Evolutionary conservation across 768 basidiomycete genomes (phyloP).

Genomic region (Trametes villosa): DNA sequence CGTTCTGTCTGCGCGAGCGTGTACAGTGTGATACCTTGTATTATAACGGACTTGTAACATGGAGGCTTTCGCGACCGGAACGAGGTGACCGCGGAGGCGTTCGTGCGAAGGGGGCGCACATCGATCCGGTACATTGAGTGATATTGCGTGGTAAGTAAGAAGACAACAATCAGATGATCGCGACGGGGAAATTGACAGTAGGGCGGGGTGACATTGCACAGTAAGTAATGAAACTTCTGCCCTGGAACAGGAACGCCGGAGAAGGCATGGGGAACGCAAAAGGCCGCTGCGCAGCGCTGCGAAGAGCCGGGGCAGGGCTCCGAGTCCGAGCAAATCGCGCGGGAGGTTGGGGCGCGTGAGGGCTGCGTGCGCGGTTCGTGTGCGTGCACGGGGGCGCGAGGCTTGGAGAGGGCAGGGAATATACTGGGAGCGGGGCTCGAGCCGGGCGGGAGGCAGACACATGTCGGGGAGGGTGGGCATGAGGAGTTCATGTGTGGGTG

Average conservation of each 20-base stretch:
- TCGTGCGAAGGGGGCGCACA: not conserved
- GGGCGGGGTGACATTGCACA: conserved; percentile 10
- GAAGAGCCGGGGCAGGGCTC: not conserved
- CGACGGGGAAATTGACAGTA: conserved; percentile 18
- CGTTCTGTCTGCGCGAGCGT: not conserved
- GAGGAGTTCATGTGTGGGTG: conserved; percentile 20
- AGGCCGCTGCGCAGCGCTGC: not conserved
- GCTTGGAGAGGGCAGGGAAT: conserved; percentile 1
- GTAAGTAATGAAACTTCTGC: conserved; percentile 7
- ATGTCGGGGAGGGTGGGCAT: conserved; percentile 20
- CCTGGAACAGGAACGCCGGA: not conserved
- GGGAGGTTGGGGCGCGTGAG: not conserved
- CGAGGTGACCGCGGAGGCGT: not conserved
- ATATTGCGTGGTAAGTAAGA: conserved; percentile 15
- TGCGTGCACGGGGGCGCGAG: not conserved
- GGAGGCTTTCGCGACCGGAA: not conserved
- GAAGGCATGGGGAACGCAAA: not conserved
- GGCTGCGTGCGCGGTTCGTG: not conserved
- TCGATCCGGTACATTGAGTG: not conserved
- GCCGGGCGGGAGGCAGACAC: not conserved
- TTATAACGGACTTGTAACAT: conserved; percentile 14
- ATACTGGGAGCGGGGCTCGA: not conserved
- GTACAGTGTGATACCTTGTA: conserved; percentile 16
- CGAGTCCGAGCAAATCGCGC: too few species aligned
- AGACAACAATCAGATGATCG: conserved; percentile 27